Evolutionary conservation across 495 filamentous ascomycete genomes (phyloP), one percentile per base, ranked within the genome.

Genomic region (Aspergillus asperescens): DNA sequence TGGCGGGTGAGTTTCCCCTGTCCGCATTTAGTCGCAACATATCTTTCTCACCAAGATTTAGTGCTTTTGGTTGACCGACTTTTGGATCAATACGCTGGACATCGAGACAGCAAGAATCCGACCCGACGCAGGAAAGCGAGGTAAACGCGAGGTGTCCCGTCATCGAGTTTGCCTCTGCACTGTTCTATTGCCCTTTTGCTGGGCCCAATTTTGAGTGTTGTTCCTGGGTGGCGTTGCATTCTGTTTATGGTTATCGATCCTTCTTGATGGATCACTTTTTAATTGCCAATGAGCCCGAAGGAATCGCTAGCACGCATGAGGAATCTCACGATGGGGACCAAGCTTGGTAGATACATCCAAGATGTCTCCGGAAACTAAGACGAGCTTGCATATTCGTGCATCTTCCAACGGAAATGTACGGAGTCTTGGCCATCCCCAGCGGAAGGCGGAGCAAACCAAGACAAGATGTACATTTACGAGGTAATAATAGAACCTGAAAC

Each of bases 21-120:
- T 51, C 32, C 7, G 12, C 31, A 38, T 5, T 50, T 6, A 42
- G n/a, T 19, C 48, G 7, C 7, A 10, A 4, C 31, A 15, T 28
- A 1, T 35, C 7, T 7, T 53, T 40, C 59, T 64, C 15, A 70
- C 52, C 50, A 58, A 32, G 8, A 28, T 40, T 15, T 43, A 71
- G 68, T 67, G 16, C 65, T 72, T 45, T 43, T 73, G 28, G 53
- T 67, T 62, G 73, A 76, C 65, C 73, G 73, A 65, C 65, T 73
- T 60, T 61, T 76, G 54, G 70, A 71, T 58, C 54, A 48, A 50
- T 59, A 61, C 56, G 52, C 46, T 28, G 56, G 54, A 35, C 44
- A 61, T 49, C 40, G 29, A 50, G 25, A 47, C 64, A 50, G 61
- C 67, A 66, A 56, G 54, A 56, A 57, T 44, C 65, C 62, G 62